Evolutionary conservation across 176 grass and related monocot genomes (phyloP).

Genomic region (Urochloa ruziziensis): DNA sequence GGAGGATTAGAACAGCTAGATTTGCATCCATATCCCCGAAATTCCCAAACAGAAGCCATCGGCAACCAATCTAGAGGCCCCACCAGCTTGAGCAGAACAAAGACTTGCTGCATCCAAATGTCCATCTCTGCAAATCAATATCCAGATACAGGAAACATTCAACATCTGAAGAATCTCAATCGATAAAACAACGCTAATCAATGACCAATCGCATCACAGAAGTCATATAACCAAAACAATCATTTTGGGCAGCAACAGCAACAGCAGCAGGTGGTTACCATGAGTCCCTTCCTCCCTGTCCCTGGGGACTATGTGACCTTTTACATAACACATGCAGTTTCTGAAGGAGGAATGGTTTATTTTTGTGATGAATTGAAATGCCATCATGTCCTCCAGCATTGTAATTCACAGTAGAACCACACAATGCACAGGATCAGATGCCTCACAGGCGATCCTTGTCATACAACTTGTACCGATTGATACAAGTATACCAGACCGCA

Average conservation of each 20-base stretch:
- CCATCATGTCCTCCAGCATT: not conserved
- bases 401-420: not conserved
- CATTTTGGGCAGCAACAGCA: too few relatives aligned
- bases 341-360: constrained; percentile 17
- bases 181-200: not conserved
- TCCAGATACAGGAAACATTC: not conserved
- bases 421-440: not conserved
- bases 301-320: constrained; percentile 19
- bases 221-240: not conserved
- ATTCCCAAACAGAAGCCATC: not conserved
- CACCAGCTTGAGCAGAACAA: not conserved
- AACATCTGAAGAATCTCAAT: not conserved
- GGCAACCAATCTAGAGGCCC: not conserved
- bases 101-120: not conserved
- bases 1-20: not conserved
- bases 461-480: not conserved
- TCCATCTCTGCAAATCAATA: not conserved
- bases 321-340: constrained; percentile 51
- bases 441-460: not conserved
- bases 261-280: constrained; percentile 8
- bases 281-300: constrained; percentile 8
- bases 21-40: not conserved
- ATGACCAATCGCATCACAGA: not conserved
- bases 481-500: not conserved
- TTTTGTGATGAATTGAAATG: constrained; percentile 1